Percentiles rank a stretch among this genome's conserved stretches.
These are phyloP conservation scores for Acanthochlamys bracteata DNA, from an alignment of 106 monocot genomes.

Conservation along the genomic window DNA sequence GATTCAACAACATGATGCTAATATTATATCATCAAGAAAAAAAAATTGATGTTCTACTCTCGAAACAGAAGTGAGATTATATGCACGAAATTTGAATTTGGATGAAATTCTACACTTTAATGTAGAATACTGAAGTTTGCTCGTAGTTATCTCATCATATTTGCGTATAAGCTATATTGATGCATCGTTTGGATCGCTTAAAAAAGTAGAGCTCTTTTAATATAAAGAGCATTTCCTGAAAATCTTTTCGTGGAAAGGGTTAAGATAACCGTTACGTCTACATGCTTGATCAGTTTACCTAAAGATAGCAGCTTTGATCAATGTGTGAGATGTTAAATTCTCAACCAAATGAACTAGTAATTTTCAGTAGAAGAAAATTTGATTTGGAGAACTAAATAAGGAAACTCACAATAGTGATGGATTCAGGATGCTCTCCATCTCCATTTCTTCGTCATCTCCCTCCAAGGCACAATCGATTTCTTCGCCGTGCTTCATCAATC, in stretches of 20 bases:
- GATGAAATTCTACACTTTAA: too few species aligned
- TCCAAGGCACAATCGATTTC: slow-evolving; percentile 77
- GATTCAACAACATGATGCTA: too few species aligned
- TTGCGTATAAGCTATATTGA: not conserved
- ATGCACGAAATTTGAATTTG: too few species aligned
- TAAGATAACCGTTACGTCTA: slow-evolving; percentile 91
- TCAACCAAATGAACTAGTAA: not conserved
- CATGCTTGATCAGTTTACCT: too few species aligned
- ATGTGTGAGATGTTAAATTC: not conserved
- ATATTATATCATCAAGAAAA: too few species aligned
- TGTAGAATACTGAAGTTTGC: too few species aligned
- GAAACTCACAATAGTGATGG: slow-evolving; percentile 32
- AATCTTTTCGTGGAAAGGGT: slow-evolving; percentile 79
- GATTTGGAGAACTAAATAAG: not conserved
- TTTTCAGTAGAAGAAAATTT: not conserved
- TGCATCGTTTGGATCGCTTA: too few species aligned
- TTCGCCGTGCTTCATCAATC: slow-evolving; percentile 51
- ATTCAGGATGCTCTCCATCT: slow-evolving; percentile 30
- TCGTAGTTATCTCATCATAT: not conserved
- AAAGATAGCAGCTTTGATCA: not conserved
- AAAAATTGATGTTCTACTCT: too few species aligned
- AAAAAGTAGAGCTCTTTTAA: too few species aligned
- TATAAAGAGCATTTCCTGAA: too few species aligned
- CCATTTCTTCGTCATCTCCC: slow-evolving; percentile 56
- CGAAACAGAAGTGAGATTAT: too few species aligned